Evolutionary conservation across 2,329 filamentous ascomycete species (phyloP).

Genomic region (Nigrospora osmanthi): DNA sequence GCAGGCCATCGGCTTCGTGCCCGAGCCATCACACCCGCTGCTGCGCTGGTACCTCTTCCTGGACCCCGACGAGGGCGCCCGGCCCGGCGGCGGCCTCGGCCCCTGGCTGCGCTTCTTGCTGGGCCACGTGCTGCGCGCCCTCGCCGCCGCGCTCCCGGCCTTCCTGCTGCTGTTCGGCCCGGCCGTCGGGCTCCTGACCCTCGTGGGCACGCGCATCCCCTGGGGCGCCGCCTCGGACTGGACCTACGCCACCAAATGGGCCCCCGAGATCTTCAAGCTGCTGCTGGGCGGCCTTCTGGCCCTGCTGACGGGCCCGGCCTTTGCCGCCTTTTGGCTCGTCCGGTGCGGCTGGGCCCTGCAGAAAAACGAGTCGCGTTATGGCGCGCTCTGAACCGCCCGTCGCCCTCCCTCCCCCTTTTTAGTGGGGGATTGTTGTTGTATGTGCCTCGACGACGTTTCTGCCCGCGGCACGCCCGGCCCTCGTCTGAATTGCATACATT

Average conservation of each 20-base stretch:
- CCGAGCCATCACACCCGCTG: constrained; percentile 22
- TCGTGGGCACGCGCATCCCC: constrained; percentile 24
- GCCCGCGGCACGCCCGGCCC: no score
- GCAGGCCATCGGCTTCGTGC: constrained; percentile 36
- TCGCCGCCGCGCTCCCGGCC: constrained; percentile 25
- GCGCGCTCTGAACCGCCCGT: constrained; percentile 5
- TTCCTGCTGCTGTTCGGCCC: constrained; percentile 37
- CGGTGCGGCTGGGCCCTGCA: constrained; percentile 36
- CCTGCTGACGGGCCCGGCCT: constrained; percentile 36
- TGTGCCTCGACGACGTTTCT: no score
- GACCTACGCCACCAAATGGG: constrained; percentile 32
- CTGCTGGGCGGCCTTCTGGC: constrained; percentile 38
- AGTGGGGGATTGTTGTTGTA: no score
- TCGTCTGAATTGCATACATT: no score
- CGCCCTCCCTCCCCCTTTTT: no score
- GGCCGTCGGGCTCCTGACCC: constrained; percentile 32
- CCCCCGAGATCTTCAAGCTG: constrained; percentile 41
- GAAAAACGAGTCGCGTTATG: constrained; percentile 14
- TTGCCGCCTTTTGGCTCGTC: constrained; percentile 42
- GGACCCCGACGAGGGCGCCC: constrained; percentile 18
- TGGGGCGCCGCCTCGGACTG: constrained; percentile 33
- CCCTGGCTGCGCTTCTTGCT: constrained; percentile 25
- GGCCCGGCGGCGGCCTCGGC: constrained; percentile 15
- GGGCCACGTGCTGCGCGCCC: constrained; percentile 25
- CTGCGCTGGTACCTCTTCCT: constrained; percentile 37